Conservation (phyloP, 176 grass and related monocot species). For the Poa annua region DNA sequence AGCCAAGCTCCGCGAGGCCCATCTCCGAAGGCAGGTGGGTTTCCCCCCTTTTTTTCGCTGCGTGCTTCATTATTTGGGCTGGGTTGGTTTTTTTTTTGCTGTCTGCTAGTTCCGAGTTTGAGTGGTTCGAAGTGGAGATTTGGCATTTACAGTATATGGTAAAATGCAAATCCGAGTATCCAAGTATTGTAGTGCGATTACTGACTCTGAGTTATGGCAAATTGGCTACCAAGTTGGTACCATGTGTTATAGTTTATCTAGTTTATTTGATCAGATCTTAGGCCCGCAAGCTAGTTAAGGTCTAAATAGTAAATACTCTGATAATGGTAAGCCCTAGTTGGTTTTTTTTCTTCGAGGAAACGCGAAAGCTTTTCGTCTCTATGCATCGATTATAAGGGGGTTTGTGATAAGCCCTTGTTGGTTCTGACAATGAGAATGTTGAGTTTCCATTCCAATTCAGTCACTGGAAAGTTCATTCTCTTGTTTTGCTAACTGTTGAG, state of each 20-base stretch:
- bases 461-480: conserved; percentile 5
- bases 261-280: conserved; percentile 17
- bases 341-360: background rate
- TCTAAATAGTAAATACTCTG: background rate
- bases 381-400: background rate
- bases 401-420: background rate
- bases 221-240: background rate
- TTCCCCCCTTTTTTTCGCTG: background rate
- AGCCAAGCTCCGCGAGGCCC: conserved; percentile 75
- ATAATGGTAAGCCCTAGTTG: background rate
- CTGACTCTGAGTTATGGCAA: background rate
- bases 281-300: background rate
- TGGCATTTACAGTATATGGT: background rate
- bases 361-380: background rate
- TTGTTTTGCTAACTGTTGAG: background rate
- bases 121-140: background rate
- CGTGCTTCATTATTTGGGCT: background rate
- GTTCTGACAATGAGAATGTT: background rate
- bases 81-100: background rate
- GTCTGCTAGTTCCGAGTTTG: background rate
- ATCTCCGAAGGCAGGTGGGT: conserved; percentile 75
- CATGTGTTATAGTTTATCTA: background rate
- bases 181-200: background rate
- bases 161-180: background rate
- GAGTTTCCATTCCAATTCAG: background rate